Conservation (phyloP, 2,329 filamentous ascomycete genomes). For the Ophiostoma fasciatum region DNA sequence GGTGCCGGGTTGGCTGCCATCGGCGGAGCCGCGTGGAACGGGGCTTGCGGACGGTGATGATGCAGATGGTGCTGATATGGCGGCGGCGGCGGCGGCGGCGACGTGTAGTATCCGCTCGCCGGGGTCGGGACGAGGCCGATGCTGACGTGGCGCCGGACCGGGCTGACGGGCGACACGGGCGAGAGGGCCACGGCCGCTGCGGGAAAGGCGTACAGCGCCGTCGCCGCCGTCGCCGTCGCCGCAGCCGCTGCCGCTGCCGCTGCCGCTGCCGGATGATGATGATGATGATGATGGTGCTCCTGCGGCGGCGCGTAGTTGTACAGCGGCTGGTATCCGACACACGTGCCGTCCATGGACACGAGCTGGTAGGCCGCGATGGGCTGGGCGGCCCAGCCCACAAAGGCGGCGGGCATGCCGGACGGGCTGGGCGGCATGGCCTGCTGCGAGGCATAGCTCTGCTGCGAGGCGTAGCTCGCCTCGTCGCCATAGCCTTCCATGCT, state of each 20-base stretch:
- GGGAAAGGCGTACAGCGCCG: too few relatives aligned
- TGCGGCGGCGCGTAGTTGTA: background rate
- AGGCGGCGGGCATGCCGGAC: too few relatives aligned
- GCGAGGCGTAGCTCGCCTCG: too few relatives aligned
- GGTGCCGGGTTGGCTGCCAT: too few relatives aligned
- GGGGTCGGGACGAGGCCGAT: too few relatives aligned
- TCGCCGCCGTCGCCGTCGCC: too few relatives aligned
- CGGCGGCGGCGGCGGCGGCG: background rate
- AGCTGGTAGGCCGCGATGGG: slow-evolving; percentile 4
- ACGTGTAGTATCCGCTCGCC: too few relatives aligned
- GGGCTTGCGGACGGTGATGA: too few relatives aligned
- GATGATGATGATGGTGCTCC: background rate
- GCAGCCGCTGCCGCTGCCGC: background rate
- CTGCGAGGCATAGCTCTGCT: too few relatives aligned
- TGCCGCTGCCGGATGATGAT: background rate
- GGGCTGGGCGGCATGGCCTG: too few relatives aligned
- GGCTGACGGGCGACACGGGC: slow-evolving; percentile 3
- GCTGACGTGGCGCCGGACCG: slow-evolving; percentile 2
- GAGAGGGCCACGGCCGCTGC: background rate
- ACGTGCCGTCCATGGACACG: slow-evolving; percentile 1
- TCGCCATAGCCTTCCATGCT: too few relatives aligned
- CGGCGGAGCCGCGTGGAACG: too few relatives aligned
- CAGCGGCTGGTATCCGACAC: slow-evolving; percentile 1
- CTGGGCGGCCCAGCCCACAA: slow-evolving; percentile 4
- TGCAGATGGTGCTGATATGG: background rate